Percentiles rank a stretch among this genome's conserved stretches.
phyloP scores from a whole-genome alignment of 2,329 filamentous ascomycete genomes.

The Xylaria sp. region DNA sequence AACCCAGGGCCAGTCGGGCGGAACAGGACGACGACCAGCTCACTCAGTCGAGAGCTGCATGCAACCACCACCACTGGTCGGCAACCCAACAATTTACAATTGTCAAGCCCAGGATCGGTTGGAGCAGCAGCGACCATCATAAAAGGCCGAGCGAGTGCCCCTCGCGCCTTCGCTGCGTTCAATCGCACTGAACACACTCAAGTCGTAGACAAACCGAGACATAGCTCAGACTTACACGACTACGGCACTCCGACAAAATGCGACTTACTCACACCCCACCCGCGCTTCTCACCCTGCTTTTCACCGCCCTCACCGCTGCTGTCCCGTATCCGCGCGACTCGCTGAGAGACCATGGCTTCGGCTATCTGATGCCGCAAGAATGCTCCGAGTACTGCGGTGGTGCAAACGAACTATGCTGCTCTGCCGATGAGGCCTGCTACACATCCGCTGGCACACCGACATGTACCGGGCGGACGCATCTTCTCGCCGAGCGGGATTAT shows the following conservation, averaged over 20 bases:
- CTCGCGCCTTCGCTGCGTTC: constrained; percentile 31
- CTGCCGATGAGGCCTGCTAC: constrained; percentile 60
- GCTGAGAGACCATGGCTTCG: constrained; percentile 60
- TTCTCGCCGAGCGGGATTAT: constrained; percentile 51
- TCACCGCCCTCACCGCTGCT: constrained; percentile 55
- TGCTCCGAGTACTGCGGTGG: constrained; percentile 66
- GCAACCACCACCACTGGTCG: constrained; percentile 22
- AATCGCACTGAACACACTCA: constrained; percentile 38
- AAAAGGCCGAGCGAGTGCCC: constrained; percentile 26
- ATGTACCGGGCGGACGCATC: constrained; percentile 53
- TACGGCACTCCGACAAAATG: constrained; percentile 49
- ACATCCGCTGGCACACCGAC: constrained; percentile 63
- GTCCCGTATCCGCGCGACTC: constrained; percentile 63
- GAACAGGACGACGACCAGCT: constrained; percentile 27
- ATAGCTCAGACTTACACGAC: constrained; percentile 32
- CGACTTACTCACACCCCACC: constrained; percentile 47
- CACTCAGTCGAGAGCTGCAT: constrained; percentile 25
- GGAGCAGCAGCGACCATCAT: constrained; percentile 24
- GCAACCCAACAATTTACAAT: constrained; percentile 18
- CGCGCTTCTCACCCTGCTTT: constrained; percentile 53
- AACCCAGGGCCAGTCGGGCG: constrained; percentile 29
- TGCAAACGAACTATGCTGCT: constrained; percentile 67
- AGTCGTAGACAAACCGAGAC: constrained; percentile 16
- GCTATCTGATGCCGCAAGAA: constrained; percentile 61
- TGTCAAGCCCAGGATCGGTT: constrained; percentile 9